phyloP scores from a whole-genome alignment of 2,329 filamentous ascomycete genomes.

The Colletotrichum neosansevieriae region DNA sequence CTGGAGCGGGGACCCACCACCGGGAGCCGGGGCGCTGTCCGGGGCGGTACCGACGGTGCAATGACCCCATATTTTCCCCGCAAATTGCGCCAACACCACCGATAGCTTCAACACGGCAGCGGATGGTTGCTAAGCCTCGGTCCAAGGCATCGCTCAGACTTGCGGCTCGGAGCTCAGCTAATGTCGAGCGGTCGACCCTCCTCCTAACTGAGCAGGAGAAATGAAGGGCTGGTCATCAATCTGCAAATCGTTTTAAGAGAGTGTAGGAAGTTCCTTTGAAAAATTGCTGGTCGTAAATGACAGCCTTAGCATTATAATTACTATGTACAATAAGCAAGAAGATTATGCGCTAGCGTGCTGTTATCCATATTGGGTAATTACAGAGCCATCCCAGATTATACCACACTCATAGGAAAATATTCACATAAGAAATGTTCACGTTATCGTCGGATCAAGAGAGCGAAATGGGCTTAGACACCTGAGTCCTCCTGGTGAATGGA shows the following conservation, averaged over 20 bases:
- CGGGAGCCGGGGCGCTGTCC: not conserved
- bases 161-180: not conserved
- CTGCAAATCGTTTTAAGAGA: no score
- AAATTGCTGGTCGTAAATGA: not conserved
- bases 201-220: no score
- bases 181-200: not conserved
- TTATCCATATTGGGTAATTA: not conserved
- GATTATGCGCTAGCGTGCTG: not conserved
- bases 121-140: constrained; percentile 3
- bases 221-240: no score
- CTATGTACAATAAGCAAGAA: constrained; percentile 3
- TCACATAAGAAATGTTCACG: constrained; percentile 18
- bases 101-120: not conserved
- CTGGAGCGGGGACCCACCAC: no score
- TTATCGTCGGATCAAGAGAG: constrained; percentile 15
- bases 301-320: constrained; percentile 1
- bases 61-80: not conserved
- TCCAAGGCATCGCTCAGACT: constrained; percentile 6
- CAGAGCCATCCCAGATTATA: not conserved
- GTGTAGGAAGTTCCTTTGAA: not conserved
- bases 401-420: not conserved
- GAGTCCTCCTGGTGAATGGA: constrained; percentile 42
- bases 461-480: constrained; percentile 37
- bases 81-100: not conserved
- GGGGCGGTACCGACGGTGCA: not conserved